Base-by-base conservation (phyloP, 805 yeast species). In the Priceomyces castillae region DNA sequence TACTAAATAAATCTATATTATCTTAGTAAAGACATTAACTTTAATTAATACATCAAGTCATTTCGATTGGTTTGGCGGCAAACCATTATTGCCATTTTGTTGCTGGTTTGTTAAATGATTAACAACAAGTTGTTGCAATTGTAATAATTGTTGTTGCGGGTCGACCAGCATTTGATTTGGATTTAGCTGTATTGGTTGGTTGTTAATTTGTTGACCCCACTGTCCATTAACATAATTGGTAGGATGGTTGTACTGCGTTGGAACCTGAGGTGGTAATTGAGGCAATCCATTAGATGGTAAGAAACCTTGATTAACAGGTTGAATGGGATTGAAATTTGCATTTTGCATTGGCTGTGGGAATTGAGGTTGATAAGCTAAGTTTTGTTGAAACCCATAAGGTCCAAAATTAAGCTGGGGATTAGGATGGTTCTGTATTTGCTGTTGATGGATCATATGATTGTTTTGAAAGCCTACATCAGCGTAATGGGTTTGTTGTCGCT, bases 31-130 rank as follows among this genome's bases (percentile, higher is more conserved):
- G n/a, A n/a, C n/a, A n/a, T 18, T 20, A 12, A 16, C 31, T 28
- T 10, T 28, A 28, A 28, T 34, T 20, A 18, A 94, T 34, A 23
- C 37, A 34, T 34, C 7, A 19, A 15, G 12, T n/a, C n/a, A 19
- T 19, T 34, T n/a, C n/a, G 26, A 10, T 34, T 34, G 37, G 16
- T 34, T 19, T 17, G 15, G 37, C 4, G 37, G 37, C 7, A 22
- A 18, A 9, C 15, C 14, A 7, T 14, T 5, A 12, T 18, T 19
- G 16, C 23, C 23, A 19, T 12, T 46, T 16, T 43, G 52, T 19
- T 50, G 47, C 20, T 51, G 53, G 39, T 49, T 46, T 11, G 48
- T 48, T 18, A 54, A 31, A 30, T 60, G 66, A 34, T 49, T 54
- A 5, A 47, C 47, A 19, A 60, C 46, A 15, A 61, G 41, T 35